phyloP scores from a whole-genome alignment of 1,284 basidiomycete species.

The Heterobasidion irregulare region DNA sequence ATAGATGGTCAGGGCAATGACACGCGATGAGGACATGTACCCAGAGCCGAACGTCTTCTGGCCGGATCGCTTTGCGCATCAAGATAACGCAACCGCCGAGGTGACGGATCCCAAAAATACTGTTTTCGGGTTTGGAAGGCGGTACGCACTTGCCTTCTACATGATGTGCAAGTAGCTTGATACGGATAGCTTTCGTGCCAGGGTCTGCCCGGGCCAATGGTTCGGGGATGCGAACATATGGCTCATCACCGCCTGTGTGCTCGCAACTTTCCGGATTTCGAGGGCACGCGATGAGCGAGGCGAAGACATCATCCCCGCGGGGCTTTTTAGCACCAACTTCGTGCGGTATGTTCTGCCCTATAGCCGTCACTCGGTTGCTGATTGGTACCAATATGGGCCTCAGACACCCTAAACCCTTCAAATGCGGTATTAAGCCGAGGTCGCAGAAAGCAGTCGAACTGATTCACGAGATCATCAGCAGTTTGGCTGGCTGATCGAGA shows the following conservation, averaged over 20 bases:
- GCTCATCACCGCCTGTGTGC: slow-evolving; percentile 8
- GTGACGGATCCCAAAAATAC: slow-evolving; percentile 14
- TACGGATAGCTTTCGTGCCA: background rate
- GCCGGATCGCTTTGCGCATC: slow-evolving; percentile 22
- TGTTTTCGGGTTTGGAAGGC: slow-evolving; percentile 12
- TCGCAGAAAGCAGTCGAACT: slow-evolving; percentile 5
- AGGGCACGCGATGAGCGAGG: slow-evolving; percentile 6
- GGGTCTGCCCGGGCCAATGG: slow-evolving; percentile 15
- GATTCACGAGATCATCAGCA: slow-evolving; percentile 2
- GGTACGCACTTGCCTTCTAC: slow-evolving; percentile 1
- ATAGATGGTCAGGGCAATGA: slow-evolving; percentile 20
- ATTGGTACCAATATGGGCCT: background rate
- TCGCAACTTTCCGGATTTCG: slow-evolving; percentile 8
- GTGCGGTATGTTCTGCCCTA: slow-evolving; percentile 8
- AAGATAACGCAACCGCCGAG: slow-evolving; percentile 3
- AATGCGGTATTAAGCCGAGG: slow-evolving; percentile 11
- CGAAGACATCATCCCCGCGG: slow-evolving; percentile 7
- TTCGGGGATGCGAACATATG: slow-evolving; percentile 15
- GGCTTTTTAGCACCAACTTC: slow-evolving; percentile 7
- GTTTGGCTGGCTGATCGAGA: background rate
- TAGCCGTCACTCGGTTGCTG: too few relatives aligned
- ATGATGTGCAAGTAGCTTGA: background rate
- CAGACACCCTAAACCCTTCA: slow-evolving; percentile 10
- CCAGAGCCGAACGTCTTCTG: slow-evolving; percentile 18
- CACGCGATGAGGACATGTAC: slow-evolving; percentile 17